Evolutionary conservation across 192 early-diverging fungal species (phyloP).

Genomic region (Entrophospora sp.): DNA sequence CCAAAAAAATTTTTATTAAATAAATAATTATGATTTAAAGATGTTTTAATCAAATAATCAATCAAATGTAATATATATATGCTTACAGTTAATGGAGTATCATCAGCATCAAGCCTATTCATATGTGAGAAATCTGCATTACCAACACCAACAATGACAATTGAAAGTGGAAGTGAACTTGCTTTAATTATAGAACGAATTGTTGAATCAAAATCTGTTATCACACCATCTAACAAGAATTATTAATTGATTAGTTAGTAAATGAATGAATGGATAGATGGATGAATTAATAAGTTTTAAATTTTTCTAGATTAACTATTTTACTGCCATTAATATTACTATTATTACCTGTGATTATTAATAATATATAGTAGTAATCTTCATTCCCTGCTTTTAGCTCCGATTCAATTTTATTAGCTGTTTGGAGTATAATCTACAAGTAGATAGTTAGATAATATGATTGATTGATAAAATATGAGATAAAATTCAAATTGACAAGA

Average conservation of each 20-base stretch:
- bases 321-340: not conserved
- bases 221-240: too few species aligned
- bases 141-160: conserved; percentile 50
- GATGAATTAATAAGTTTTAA: not conserved
- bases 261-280: not conserved
- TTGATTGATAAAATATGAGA: not conserved
- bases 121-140: conserved; percentile 42
- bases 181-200: conserved; percentile 36
- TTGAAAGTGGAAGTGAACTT: conserved; percentile 33
- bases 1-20: not conserved
- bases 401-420: not conserved
- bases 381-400: conserved; percentile 9
- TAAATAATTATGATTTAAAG: not conserved
- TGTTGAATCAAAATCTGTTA: conserved; percentile 29
- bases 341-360: not conserved
- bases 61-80: not conserved
- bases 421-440: conserved; percentile 9
- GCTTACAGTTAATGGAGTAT: conserved; percentile 24
- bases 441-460: not conserved
- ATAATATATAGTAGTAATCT: conserved; percentile 12
- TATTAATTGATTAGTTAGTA: not conserved
- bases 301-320: not conserved
- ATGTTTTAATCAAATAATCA: not conserved
- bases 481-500: not conserved
- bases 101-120: conserved; percentile 41